Base-by-base conservation (phyloP, 768 basidiomycete species). In the Boletellus sp. region DNA sequence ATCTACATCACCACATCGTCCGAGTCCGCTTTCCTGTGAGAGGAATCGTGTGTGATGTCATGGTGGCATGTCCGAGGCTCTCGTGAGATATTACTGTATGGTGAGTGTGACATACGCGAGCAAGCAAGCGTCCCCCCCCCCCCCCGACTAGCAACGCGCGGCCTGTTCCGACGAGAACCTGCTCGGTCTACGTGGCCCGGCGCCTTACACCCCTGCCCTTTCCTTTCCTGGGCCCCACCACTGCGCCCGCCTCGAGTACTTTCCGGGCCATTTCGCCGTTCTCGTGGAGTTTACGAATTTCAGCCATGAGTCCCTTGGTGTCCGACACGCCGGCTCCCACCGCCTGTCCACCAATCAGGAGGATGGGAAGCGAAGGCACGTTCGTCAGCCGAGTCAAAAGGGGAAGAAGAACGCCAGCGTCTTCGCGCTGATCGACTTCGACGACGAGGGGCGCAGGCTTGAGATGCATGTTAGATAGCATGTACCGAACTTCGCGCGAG, bases 341-440 rank as follows among this genome's bases (percentile, higher is more conserved):
- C 15, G 77, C 64, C 41, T 74, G 72, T 32, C 90, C 90, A 16
- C 82, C 84, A 39, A 92, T 65, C 45, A 92, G 72, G 5, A 91
- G 75, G 26, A 90, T 63, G 15, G 90, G 87, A 7, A 90, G 70
- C 15, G 80, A 76, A 1, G 71, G 53, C 4, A 73, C 61, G 15
- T 66, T 67, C 0, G 86, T 86, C 34, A 91, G 71, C 0, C 89
- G 83, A 12, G 63, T 58, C 39, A 91, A 73, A 22, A 90, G 71
- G 2, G 85, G 81, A 4, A 67, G 64, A 20, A 92, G 71, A 22
- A 88, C 80, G 0, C 76, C 71, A 5, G 77, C 78, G 62, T 92
- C 89, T 52, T 83, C 84, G 52, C 89, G 81, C 45, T 80, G 67
- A 60, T 91, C 88, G 19, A 87, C 77, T 35, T 88, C 85, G 37